Percentiles rank a stretch among this genome's conserved stretches.
These are phyloP conservation scores for Phytophthora syringae DNA, from an alignment of 352 stramenopile genomes.

Conservation along the genomic window DNA sequence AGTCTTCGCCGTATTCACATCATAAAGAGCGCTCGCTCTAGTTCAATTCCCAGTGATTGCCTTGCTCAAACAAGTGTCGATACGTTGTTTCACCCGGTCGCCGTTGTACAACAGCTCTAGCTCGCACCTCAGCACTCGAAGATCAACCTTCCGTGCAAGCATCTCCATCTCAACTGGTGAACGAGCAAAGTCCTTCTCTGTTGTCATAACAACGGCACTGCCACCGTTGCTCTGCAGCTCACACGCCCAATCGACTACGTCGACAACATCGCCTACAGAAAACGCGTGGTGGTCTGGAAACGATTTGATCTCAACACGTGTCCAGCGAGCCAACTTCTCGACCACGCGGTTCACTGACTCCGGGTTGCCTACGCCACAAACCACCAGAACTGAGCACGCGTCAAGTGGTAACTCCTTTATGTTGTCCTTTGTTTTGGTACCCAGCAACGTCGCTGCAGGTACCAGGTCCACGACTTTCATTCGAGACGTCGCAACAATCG, in stretches of 20 bases:
- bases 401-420: slow-evolving; percentile 6
- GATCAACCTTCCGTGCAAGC: slow-evolving; percentile 23
- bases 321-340: slow-evolving; percentile 36
- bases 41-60: neutral
- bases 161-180: slow-evolving; percentile 22
- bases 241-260: slow-evolving; percentile 28
- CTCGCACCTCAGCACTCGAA: slow-evolving; percentile 47
- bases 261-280: slow-evolving; percentile 36
- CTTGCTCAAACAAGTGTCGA: slow-evolving; percentile 7
- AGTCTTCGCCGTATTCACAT: too few species aligned
- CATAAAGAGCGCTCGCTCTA: too few species aligned
- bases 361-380: slow-evolving; percentile 75
- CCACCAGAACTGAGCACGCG: slow-evolving; percentile 39
- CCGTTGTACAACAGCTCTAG: slow-evolving; percentile 46
- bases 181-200: slow-evolving; percentile 68
- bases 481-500: slow-evolving; percentile 56
- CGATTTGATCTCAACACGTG: slow-evolving; percentile 41
- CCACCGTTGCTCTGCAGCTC: slow-evolving; percentile 21
- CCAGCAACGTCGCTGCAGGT: slow-evolving; percentile 8
- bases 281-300: slow-evolving; percentile 77
- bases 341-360: slow-evolving; percentile 61
- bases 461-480: slow-evolving; percentile 53
- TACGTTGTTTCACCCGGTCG: slow-evolving; percentile 13
- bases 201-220: slow-evolving; percentile 58
- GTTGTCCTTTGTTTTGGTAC: neutral